A percentile compares a stretch with the other conserved stretches of the same genome.
These are phyloP conservation scores for Neonectria hederae DNA, from an alignment of 2,329 filamentous ascomycete genomes.

Conservation along the genomic window DNA sequence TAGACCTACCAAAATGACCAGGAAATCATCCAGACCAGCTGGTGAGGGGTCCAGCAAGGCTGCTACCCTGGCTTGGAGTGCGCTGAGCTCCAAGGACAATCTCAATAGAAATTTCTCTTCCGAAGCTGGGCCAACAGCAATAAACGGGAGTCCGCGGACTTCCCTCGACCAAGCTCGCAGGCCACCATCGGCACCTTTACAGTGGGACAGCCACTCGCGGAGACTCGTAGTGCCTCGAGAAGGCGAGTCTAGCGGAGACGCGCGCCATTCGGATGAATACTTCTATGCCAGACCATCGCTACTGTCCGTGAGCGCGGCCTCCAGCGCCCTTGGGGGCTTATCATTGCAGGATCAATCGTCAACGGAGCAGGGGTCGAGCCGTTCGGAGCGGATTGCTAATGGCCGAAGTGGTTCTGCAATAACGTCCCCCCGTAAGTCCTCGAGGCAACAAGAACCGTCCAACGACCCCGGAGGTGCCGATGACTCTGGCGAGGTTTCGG, in stretches of 20 bases:
- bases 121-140: slow-evolving; percentile 34
- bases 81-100: slow-evolving; percentile 54
- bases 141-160: slow-evolving; percentile 35
- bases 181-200: slow-evolving; percentile 46
- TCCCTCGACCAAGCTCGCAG: slow-evolving; percentile 48
- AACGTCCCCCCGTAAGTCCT: slow-evolving; percentile 28
- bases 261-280: slow-evolving; percentile 54
- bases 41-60: slow-evolving; percentile 69
- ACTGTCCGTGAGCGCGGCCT: slow-evolving; percentile 65
- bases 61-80: slow-evolving; percentile 70
- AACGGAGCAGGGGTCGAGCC: slow-evolving; percentile 29
- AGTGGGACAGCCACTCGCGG: slow-evolving; percentile 66
- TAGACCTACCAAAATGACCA: slow-evolving; percentile 51
- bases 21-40: slow-evolving; percentile 53
- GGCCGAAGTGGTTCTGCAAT: slow-evolving; percentile 21
- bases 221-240: slow-evolving; percentile 57
- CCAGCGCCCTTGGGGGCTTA: slow-evolving; percentile 59
- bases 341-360: slow-evolving; percentile 38
- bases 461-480: slow-evolving; percentile 32
- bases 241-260: slow-evolving; percentile 43
- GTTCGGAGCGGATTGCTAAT: slow-evolving; percentile 28
- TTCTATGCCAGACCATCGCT: slow-evolving; percentile 52
- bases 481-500: slow-evolving; percentile 35
- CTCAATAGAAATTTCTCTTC: slow-evolving; percentile 39
- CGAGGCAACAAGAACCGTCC: slow-evolving; percentile 26